These are phyloP conservation scores for Hypomontagnella monticulosa DNA, from an alignment of 495 filamentous ascomycete genomes.

Conservation along the genomic window DNA sequence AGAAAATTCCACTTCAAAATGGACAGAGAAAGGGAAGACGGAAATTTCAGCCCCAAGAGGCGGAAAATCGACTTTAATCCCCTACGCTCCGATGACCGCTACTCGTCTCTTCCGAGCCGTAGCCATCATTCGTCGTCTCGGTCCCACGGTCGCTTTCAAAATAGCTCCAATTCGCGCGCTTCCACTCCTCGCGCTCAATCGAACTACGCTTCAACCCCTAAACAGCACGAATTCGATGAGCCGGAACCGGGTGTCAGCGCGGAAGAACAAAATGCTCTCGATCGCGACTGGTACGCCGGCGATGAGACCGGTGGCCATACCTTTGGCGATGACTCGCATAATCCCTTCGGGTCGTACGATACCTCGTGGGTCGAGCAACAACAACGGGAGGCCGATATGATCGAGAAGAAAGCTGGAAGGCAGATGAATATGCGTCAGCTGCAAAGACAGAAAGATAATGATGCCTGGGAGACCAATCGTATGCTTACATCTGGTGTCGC, in stretches of 20 bases:
- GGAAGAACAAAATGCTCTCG: constrained; percentile 69
- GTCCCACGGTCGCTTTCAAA: constrained; percentile 46
- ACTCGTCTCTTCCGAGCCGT: constrained; percentile 64
- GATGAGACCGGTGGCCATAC: constrained; percentile 77
- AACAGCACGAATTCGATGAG: constrained; percentile 62
- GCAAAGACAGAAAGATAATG: constrained; percentile 91
- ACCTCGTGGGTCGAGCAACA: constrained; percentile 72
- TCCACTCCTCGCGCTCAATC: constrained; percentile 61
- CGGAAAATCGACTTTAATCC: constrained; percentile 69
- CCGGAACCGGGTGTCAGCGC: constrained; percentile 60
- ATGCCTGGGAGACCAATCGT: constrained; percentile 98
- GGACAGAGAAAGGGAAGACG: constrained; percentile 52
- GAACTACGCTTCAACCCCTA: constrained; percentile 58
- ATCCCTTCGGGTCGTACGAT: constrained; percentile 68
- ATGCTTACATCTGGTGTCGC: constrained; percentile 98
- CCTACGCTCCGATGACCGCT: constrained; percentile 64
- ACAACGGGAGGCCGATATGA: constrained; percentile 74
- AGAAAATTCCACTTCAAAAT: constrained; percentile 28
- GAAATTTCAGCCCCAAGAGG: constrained; percentile 67
- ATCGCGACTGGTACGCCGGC: constrained; percentile 86
- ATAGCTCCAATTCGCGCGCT: constrained; percentile 48
- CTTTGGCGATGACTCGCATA: constrained; percentile 78
- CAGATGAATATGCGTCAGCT: constrained; percentile 74
- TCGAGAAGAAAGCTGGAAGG: constrained; percentile 77
- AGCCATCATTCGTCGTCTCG: constrained; percentile 49